These are phyloP conservation scores for Tylopilus rubrobrunneus DNA, from an alignment of 768 basidiomycete species.

Conservation along the genomic window DNA sequence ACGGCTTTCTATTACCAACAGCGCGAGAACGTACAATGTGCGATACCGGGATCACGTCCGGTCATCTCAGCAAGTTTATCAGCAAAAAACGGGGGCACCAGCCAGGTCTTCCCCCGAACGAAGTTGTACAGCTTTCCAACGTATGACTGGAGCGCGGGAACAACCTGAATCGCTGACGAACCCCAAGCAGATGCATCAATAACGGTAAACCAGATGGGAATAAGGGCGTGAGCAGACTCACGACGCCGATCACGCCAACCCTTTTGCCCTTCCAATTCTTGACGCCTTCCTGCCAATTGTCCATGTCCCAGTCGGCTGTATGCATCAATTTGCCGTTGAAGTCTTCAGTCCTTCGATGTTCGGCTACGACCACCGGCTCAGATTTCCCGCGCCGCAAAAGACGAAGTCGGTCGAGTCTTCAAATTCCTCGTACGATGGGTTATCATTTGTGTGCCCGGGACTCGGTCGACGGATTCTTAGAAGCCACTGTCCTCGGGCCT, in stretches of 20 bases:
- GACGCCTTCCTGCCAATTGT: slow-evolving; percentile 43
- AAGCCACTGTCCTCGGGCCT: slow-evolving; percentile 52
- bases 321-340: slow-evolving; percentile 61
- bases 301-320: slow-evolving; percentile 57
- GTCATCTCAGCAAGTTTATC: slow-evolving; percentile 39
- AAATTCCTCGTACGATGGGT: slow-evolving; percentile 37
- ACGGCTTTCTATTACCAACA: neutral
- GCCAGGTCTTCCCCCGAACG: slow-evolving; percentile 59
- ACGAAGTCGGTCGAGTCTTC: slow-evolving; percentile 56
- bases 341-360: slow-evolving; percentile 51
- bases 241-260: slow-evolving; percentile 60
- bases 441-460: slow-evolving; percentile 8
- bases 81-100: slow-evolving; percentile 42
- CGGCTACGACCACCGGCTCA: slow-evolving; percentile 67
- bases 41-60: slow-evolving; percentile 31
- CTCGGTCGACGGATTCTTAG: slow-evolving; percentile 41
- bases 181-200: slow-evolving; percentile 35
- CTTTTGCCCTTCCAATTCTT: slow-evolving; percentile 49
- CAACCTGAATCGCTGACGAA: slow-evolving; percentile 59
- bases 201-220: neutral
- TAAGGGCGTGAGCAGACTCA: slow-evolving; percentile 17
- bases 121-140: slow-evolving; percentile 50
- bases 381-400: slow-evolving; percentile 48
- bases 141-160: slow-evolving; percentile 52
- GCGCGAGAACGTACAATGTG: slow-evolving; percentile 37